phyloP scores from a whole-genome alignment of 495 filamentous ascomycete genomes.

The Podospora conica region DNA sequence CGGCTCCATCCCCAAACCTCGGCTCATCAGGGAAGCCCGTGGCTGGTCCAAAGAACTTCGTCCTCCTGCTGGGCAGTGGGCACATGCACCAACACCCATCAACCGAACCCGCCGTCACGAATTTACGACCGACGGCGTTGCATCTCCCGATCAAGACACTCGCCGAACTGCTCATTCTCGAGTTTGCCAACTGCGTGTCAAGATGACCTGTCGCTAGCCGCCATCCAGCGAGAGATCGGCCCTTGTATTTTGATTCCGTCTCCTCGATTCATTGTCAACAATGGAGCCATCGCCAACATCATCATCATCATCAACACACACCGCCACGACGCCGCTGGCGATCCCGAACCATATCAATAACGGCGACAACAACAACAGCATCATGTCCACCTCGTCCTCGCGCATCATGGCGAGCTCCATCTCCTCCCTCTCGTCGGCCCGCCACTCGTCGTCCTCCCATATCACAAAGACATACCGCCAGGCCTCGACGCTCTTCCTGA shows the following conservation, averaged over 20 bases:
- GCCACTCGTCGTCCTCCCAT: slow-evolving; percentile 51
- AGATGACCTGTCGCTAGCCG: not conserved
- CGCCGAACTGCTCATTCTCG: not conserved
- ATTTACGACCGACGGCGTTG: not conserved
- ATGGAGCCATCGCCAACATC: slow-evolving; percentile 29
- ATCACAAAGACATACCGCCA: slow-evolving; percentile 83
- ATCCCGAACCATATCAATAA: slow-evolving; percentile 8
- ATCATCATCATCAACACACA: slow-evolving; percentile 30
- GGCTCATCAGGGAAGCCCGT: not conserved
- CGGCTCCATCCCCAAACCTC: not conserved
- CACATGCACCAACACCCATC: not conserved
- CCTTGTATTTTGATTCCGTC: not conserved
- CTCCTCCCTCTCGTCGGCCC: slow-evolving; percentile 45
- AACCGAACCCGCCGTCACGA: not conserved
- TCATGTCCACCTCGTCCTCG: slow-evolving; percentile 18
- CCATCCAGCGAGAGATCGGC: not conserved
- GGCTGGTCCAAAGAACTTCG: not conserved
- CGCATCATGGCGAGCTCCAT: slow-evolving; percentile 41
- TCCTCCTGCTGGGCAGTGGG: not conserved
- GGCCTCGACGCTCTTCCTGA: slow-evolving; percentile 84
- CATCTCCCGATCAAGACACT: not conserved
- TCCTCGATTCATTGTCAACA: slow-evolving; percentile 6
- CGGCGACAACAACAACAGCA: slow-evolving; percentile 21
- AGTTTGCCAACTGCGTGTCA: not conserved
- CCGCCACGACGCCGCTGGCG: slow-evolving; percentile 28